These are phyloP conservation scores for Fusarium mexicanum DNA, from an alignment of 2,329 filamentous ascomycete genomes.

Conservation along the genomic window DNA sequence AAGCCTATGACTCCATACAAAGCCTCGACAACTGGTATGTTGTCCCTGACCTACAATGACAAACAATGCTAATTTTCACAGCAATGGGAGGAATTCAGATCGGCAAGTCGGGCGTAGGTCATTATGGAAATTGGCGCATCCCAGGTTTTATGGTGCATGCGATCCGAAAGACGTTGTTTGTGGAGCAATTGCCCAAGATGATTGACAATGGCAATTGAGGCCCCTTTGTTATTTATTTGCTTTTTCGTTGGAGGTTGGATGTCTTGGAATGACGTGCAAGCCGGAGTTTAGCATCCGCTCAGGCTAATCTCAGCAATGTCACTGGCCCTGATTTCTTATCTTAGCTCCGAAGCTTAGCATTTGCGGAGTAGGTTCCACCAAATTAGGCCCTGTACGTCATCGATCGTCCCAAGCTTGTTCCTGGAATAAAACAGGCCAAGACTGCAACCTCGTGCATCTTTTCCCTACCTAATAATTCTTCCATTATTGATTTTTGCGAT, in stretches of 20 bases:
- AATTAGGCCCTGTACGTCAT: constrained; percentile 3
- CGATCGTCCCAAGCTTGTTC: neutral
- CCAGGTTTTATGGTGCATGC: neutral
- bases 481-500: neutral
- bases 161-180: neutral
- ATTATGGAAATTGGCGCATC: neutral
- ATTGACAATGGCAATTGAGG: neutral
- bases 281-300: neutral
- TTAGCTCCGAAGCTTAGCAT: neutral
- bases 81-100: neutral
- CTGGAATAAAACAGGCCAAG: neutral
- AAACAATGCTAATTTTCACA: neutral
- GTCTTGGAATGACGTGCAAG: neutral
- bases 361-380: neutral
- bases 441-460: neutral
- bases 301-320: neutral
- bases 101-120: neutral
- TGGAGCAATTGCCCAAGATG: neutral
- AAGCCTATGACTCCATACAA: neutral
- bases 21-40: neutral
- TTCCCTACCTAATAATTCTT: neutral
- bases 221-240: neutral
- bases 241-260: neutral
- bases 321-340: neutral
- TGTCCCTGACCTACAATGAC: accelerated